These are phyloP conservation scores for Backusella mclennaniae DNA, from an alignment of 192 early-diverging fungal genomes.

Conservation along the genomic window DNA sequence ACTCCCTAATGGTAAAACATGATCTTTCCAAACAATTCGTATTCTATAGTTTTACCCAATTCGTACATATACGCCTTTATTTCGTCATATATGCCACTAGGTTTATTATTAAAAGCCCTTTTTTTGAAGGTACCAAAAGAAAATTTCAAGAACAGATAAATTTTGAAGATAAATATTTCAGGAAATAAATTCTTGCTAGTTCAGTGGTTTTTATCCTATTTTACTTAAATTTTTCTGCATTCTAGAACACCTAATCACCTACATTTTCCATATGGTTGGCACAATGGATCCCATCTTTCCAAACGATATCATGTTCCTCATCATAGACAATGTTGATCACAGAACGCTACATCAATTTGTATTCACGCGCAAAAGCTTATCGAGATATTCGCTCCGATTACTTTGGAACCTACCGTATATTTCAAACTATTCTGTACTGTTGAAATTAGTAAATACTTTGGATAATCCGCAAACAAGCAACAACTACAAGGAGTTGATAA, in stretches of 20 bases:
- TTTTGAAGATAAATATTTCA: neutral
- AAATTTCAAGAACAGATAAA: neutral
- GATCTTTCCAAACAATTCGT: neutral
- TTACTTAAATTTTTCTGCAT: neutral
- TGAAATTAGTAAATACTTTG: neutral
- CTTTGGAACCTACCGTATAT: neutral
- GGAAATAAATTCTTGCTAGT: neutral
- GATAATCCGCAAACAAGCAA: neutral
- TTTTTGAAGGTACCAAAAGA: neutral
- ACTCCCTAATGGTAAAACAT: neutral
- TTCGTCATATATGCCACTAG: neutral
- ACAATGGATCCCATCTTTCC: neutral
- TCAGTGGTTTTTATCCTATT: neutral
- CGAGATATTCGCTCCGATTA: neutral
- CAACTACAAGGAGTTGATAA: neutral
- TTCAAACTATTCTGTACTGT: neutral
- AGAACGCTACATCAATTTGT: neutral
- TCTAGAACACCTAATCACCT: neutral
- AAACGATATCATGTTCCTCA: neutral
- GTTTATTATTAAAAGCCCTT: neutral
- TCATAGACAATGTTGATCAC: conserved; percentile 3
- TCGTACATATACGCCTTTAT: neutral
- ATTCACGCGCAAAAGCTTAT: neutral
- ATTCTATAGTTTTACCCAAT: neutral
- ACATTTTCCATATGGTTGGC: neutral